Evolutionary conservation across 805 yeast species (phyloP), one percentile per base, ranked within the genome.

Genomic region (Metschnikowia lunata): DNA sequence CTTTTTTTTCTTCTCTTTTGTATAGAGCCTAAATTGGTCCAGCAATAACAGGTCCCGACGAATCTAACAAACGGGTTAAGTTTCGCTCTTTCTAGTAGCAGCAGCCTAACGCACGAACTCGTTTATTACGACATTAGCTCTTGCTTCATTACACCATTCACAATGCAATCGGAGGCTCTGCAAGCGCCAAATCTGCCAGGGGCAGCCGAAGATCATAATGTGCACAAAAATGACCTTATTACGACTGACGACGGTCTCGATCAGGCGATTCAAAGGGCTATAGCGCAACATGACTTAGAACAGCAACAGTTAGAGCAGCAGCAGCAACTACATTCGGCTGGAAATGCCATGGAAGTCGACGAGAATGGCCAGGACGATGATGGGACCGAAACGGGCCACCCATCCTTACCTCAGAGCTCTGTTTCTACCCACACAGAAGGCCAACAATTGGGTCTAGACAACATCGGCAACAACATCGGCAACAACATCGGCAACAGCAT

Each of bases 201-300:
- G n/a, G n/a, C n/a, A n/a, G n/a, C n/a, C n/a, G 30, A 28, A 8
- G 30, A 28, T 11, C 30, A 28, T 11, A 28, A 28, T 11, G 30
- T 28, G 30, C 30, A 28, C 30, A 50, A 43, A 39, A 47, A 41
- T 36, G 45, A 50, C 31, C 46, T 42, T 31, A 40, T 45, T n/a
- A 46, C 46, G 34, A 45, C 47, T n/a, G 57, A 53, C 26, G 57
- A 53, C 11, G 53, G 51, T 12, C 54, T 54, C 30, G 57, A 54
- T 43, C 54, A 48, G 39, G 56, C 53, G 28, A 54, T 54, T 27
- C 57, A 54, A 34, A 37, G 53, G 6, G 56, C 56, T 12, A 52
- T 54, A 26, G 57, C 57, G 11, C 55, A 54, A 34, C 57, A 54
- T 33, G 57, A 54, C 40, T 43, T 54, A 43, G 55, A 51, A 27